Percentiles rank a stretch among this genome's conserved stretches.
Conservation (phyloP, 371 early-diverging fungal species). For the Coemansia sp. region DNA sequence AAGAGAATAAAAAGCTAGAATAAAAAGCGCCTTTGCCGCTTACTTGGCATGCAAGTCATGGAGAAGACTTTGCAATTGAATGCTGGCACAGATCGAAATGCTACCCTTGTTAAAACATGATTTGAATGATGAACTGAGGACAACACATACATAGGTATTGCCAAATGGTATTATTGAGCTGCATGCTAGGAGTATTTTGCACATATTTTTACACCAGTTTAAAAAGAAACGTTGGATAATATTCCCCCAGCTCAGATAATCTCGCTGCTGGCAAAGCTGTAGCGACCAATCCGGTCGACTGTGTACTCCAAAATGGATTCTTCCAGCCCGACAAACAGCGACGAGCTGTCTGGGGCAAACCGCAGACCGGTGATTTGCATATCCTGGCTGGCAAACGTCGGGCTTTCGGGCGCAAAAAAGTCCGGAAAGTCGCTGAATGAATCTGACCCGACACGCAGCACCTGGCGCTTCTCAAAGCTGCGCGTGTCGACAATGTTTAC, state of each 20-base stretch:
- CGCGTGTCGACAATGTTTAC: slow-evolving; percentile 71
- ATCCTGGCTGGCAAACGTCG: slow-evolving; percentile 40
- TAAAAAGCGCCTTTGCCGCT: too few species aligned
- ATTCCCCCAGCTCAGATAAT: slow-evolving; percentile 17
- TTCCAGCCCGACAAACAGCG: slow-evolving; percentile 61
- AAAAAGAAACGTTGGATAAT: too few species aligned
- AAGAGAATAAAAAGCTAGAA: too few species aligned
- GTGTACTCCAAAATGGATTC: slow-evolving; percentile 42
- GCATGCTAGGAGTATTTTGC: too few species aligned
- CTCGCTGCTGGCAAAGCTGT: slow-evolving; percentile 44
- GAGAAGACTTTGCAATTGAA: too few species aligned
- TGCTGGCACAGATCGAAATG: too few species aligned
- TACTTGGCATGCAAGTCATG: too few species aligned
- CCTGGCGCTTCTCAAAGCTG: slow-evolving; percentile 61
- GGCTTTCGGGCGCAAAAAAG: slow-evolving; percentile 15
- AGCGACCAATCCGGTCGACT: slow-evolving; percentile 36
- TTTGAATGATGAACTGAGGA: too few species aligned
- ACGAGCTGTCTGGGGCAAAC: slow-evolving; percentile 62
- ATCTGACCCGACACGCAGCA: slow-evolving; percentile 54
- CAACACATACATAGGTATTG: too few species aligned
- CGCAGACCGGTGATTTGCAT: slow-evolving; percentile 64
- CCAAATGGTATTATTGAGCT: too few species aligned
- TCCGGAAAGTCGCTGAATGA: not conserved
- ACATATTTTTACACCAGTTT: not conserved
- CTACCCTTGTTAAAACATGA: too few species aligned